Evolutionary conservation across 2,329 filamentous ascomycete species (phyloP).

Genomic region (Plenodomus biglobosus): DNA sequence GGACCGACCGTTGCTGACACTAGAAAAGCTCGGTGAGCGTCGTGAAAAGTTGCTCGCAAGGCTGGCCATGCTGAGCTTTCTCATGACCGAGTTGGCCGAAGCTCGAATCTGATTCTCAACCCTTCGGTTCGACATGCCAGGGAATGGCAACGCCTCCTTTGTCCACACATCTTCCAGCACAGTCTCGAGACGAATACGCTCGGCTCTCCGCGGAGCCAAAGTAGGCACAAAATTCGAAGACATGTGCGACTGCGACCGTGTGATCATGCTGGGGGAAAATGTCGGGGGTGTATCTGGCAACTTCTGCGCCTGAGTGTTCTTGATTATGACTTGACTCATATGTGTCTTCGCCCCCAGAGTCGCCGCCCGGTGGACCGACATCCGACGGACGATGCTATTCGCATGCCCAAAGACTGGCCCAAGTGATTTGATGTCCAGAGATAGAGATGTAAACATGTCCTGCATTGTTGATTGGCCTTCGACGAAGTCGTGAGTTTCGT

Average conservation of each 20-base stretch:
- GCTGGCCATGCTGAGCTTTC: slow-evolving; percentile 81
- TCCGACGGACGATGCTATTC: slow-evolving; percentile 63
- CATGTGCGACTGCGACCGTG: slow-evolving; percentile 78
- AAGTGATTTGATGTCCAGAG: slow-evolving; percentile 70
- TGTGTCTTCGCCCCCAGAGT: slow-evolving; percentile 70
- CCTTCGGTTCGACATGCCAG: slow-evolving; percentile 70
- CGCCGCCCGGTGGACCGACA: slow-evolving; percentile 78
- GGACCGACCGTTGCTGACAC: slow-evolving; percentile 41
- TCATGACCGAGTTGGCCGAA: slow-evolving; percentile 83
- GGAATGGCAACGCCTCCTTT: slow-evolving; percentile 75
- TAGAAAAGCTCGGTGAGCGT: slow-evolving; percentile 63
- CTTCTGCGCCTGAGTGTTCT: slow-evolving; percentile 74
- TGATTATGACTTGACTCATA: slow-evolving; percentile 77
- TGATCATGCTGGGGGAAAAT: slow-evolving; percentile 59
- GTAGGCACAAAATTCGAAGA: slow-evolving; percentile 68
- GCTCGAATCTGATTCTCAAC: slow-evolving; percentile 73
- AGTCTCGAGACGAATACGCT: slow-evolving; percentile 75
- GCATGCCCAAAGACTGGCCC: slow-evolving; percentile 74
- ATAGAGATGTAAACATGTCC: slow-evolving; percentile 64
- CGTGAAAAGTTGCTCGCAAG: slow-evolving; percentile 76
- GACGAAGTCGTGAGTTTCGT: slow-evolving; percentile 54
- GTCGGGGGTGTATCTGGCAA: slow-evolving; percentile 53
- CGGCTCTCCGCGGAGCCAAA: slow-evolving; percentile 71
- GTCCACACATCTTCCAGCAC: slow-evolving; percentile 81
- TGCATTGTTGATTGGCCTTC: slow-evolving; percentile 52